Conservation (phyloP, 2,329 filamentous ascomycete genomes). For the Venturia oleaginea region DNA sequence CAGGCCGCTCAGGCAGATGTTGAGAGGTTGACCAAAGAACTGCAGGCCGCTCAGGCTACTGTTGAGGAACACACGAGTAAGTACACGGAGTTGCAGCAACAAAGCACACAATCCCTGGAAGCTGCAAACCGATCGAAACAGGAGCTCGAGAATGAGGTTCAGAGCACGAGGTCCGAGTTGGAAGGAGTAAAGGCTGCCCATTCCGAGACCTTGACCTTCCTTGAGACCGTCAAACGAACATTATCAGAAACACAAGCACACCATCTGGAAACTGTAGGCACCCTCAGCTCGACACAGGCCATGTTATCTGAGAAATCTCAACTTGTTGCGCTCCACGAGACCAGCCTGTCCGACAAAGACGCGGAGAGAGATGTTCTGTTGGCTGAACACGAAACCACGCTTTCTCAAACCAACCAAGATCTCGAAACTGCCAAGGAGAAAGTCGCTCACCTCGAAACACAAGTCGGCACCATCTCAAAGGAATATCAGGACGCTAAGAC, state of each 20-base stretch:
- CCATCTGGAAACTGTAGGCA: not conserved
- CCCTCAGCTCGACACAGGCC: not conserved
- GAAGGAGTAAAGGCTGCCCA: not conserved
- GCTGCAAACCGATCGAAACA: not conserved
- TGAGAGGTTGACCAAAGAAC: not conserved
- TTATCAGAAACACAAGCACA: not conserved
- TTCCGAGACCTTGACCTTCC: not conserved
- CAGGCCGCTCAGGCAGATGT: not conserved
- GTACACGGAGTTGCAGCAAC: not conserved
- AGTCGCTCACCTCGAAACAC: not conserved
- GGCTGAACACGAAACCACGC: conserved; percentile 1
- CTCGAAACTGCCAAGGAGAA: not conserved
- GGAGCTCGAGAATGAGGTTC: conserved; percentile 1
- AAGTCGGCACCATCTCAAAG: not conserved
- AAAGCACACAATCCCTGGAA: not conserved
- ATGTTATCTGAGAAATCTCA: not conserved
- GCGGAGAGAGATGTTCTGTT: not conserved
- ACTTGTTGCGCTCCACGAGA: conserved; percentile 3
- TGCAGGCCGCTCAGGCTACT: conserved; percentile 5
- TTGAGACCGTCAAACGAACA: not conserved
- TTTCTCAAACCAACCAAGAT: not conserved
- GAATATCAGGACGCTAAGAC: conserved; percentile 4
- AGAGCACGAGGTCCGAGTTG: not conserved
- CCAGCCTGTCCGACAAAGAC: not conserved
- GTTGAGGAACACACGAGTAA: not conserved